Evolutionary conservation across 1,139 yeast species (phyloP), one percentile per base, ranked within the genome.

Genomic region (Saccharomyces hybrid): DNA sequence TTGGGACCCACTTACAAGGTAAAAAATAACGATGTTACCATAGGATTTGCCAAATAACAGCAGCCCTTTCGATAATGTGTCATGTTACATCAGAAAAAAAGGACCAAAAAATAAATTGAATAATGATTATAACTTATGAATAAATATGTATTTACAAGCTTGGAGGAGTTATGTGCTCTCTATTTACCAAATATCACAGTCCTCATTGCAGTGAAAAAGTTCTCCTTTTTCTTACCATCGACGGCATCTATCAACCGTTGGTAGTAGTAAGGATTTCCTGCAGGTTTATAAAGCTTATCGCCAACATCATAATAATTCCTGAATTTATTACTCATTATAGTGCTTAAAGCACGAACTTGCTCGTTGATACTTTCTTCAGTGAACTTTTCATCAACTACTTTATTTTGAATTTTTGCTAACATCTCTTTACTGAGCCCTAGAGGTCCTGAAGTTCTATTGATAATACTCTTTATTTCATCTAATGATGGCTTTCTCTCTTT

Each of bases 231-330:
- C 62, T 84, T 84, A n/a, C 95, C 93, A 56, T 78, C 76, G 51
- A 90, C 78, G 69, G 88, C 96, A 50, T 78, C 76, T 72, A 86
- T 65, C 54, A 90, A 76, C 65, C 95, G 78, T 47, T 76, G 78
- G 66, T 90, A 90, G 67, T 90, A 90, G 51, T 78, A 73, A 2
- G 96, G 91, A 68, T 89, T 88, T 1, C 97, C 96, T 66, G 84
- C 83, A 30, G 97, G 97, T 61, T 72, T 76, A 64, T 81, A 72
- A 59, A 90, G 71, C 68, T 86, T 85, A 52, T 83, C 86, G 57
- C 83, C 84, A 42, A 84, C 77, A 59, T n/a, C n/a, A n/a, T n/a
- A n/a, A n/a, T n/a, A n/a, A n/a, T n/a, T n/a, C n/a, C n/a, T n/a
- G n/a, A n/a, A 84, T 66, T 83, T 83, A 67, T 83, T 84, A 59